These are phyloP conservation scores for Rosa rugosa DNA, from an alignment of 306 rosid genomes.

Conservation along the genomic window DNA sequence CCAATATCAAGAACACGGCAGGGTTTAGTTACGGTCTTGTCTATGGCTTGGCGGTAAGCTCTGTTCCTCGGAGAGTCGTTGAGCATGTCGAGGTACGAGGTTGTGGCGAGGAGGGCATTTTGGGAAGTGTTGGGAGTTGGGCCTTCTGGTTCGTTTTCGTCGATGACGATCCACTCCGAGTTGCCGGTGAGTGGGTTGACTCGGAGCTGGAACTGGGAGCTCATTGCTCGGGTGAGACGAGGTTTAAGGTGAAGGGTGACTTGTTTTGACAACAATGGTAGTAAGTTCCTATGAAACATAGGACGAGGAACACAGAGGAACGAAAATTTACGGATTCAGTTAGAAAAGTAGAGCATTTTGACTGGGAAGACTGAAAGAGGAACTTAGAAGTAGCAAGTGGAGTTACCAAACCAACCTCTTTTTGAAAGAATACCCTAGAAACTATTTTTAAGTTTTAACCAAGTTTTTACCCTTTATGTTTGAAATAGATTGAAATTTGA, in stretches of 20 bases:
- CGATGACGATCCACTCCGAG: conserved; percentile 90
- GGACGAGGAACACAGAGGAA: not conserved
- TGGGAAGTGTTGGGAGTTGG: conserved; percentile 26
- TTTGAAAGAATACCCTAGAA: too few species aligned
- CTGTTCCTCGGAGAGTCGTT: conserved; percentile 72
- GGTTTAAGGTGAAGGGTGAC: conserved; percentile 11
- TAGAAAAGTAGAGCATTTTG: not conserved
- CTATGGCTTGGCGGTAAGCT: conserved; percentile 74
- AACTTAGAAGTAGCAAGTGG: too few species aligned
- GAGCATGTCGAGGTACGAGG: conserved; percentile 94
- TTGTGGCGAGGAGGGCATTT: conserved; percentile 59
- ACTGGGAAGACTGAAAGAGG: not conserved
- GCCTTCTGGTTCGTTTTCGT: conserved; percentile 45
- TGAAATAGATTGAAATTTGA: too few species aligned
- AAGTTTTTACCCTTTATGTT: too few species aligned
- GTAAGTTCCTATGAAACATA: not conserved
- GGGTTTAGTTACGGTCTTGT: conserved; percentile 60
- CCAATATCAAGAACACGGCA: conserved; percentile 89
- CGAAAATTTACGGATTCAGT: not conserved
- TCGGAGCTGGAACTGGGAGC: conserved; percentile 68
- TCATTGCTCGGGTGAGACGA: conserved; percentile 50
- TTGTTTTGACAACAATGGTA: conserved; percentile 7
- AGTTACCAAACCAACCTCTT: not conserved
- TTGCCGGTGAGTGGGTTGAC: conserved; percentile 77
- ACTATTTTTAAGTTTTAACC: too few species aligned